These are phyloP conservation scores for Oryza australiensis DNA, from an alignment of 176 grass and related monocot genomes.

Conservation along the genomic window DNA sequence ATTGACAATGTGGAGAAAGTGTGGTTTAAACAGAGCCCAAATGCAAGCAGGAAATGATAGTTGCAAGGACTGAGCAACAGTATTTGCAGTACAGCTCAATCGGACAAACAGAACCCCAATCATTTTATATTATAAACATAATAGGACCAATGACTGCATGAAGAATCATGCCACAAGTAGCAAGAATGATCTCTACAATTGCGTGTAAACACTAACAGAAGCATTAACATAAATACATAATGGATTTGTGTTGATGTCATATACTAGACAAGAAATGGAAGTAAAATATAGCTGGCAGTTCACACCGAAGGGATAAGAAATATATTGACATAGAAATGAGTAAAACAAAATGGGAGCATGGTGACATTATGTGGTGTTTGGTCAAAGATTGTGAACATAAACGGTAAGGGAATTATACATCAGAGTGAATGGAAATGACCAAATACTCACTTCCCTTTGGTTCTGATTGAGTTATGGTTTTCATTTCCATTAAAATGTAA, in stretches of 20 bases:
- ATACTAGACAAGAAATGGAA: slow-evolving; percentile 7
- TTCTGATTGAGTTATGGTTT: background rate
- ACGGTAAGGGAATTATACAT: background rate
- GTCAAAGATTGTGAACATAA: background rate
- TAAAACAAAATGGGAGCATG: slow-evolving; percentile 2
- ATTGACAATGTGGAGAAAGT: no score
- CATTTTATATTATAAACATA: background rate
- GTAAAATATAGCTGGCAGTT: slow-evolving; percentile 10
- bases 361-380: background rate
- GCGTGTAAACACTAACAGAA: background rate
- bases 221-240: slow-evolving; percentile 3
- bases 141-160: background rate
- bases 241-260: background rate
- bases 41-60: no score
- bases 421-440: background rate
- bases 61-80: slow-evolving; percentile 7
- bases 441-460: no score
- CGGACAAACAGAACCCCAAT: slow-evolving; percentile 14
- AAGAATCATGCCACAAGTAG: slow-evolving; percentile 3
- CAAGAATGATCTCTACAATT: background rate
- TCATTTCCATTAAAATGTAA: background rate
- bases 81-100: slow-evolving; percentile 17
- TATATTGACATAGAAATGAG: background rate
- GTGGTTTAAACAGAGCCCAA: no score
- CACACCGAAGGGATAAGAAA: background rate